phyloP scores from a whole-genome alignment of 306 rosid species.

The Dicorynia guianensis region DNA sequence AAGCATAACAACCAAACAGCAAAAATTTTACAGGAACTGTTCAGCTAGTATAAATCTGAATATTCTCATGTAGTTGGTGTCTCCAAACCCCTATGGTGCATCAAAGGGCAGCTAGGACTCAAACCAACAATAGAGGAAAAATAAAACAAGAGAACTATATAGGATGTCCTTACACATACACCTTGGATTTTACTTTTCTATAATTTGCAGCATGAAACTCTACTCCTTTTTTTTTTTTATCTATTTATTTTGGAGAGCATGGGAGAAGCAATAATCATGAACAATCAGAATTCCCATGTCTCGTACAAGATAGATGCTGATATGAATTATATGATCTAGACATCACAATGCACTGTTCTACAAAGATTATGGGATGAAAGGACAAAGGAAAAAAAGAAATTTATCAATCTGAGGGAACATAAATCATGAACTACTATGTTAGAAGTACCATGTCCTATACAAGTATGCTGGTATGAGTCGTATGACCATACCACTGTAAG shows the following conservation, averaged over 20 bases:
- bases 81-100: constrained; percentile 6
- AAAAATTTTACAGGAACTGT: background rate
- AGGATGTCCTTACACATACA: constrained; percentile 15
- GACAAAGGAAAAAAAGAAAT: too few species aligned
- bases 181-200: background rate
- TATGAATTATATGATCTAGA: too few species aligned
- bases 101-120: constrained; percentile 16
- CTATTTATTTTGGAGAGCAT: background rate
- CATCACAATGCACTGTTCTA: too few species aligned
- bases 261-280: constrained; percentile 12
- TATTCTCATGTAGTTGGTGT: constrained; percentile 1
- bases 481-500: background rate
- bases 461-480: constrained; percentile 12
- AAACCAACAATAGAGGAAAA: constrained; percentile 3
- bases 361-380: too few species aligned
- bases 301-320: too few species aligned
- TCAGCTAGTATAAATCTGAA: constrained; percentile 16
- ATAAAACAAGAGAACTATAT: constrained; percentile 9
- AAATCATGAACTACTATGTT: background rate
- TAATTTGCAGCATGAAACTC: background rate
- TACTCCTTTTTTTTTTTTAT: background rate
- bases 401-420: too few species aligned
- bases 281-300: too few species aligned
- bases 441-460: constrained; percentile 2
- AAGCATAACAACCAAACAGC: constrained; percentile 1